Evolutionary conservation across 2,329 filamentous ascomycete genomes (phyloP).

Genomic region (Diaporthe vexans): DNA sequence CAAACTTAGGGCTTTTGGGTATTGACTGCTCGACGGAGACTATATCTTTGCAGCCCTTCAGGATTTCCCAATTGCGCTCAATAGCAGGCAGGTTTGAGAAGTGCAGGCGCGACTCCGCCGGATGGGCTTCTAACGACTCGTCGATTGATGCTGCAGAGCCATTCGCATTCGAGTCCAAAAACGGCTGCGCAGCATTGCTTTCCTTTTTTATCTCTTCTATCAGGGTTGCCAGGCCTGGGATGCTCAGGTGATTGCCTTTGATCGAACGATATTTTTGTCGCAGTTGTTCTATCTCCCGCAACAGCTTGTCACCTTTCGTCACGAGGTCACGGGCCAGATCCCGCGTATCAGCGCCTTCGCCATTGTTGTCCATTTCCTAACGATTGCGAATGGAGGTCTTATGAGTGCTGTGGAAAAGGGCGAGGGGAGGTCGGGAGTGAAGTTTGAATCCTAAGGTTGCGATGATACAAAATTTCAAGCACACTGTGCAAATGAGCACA

Average conservation of each 20-base stretch:
- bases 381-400: not conserved
- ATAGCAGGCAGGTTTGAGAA: slow-evolving; percentile 39
- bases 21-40: slow-evolving; percentile 34
- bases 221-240: slow-evolving; percentile 30
- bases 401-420: not conserved
- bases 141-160: not conserved
- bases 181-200: slow-evolving; percentile 10
- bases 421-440: not conserved
- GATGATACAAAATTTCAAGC: slow-evolving; percentile 24
- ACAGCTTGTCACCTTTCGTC: slow-evolving; percentile 29
- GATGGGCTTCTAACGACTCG: slow-evolving; percentile 10
- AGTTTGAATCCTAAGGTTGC: not conserved
- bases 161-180: slow-evolving; percentile 2
- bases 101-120: slow-evolving; percentile 37
- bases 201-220: slow-evolving; percentile 33
- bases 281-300: slow-evolving; percentile 38
- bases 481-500: slow-evolving; percentile 3
- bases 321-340: slow-evolving; percentile 37
- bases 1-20: not conserved
- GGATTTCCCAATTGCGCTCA: slow-evolving; percentile 36
- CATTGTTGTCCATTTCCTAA: not conserved
- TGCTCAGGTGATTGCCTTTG: slow-evolving; percentile 27
- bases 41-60: slow-evolving; percentile 38
- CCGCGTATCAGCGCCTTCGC: not conserved
- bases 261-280: slow-evolving; percentile 27